These are phyloP conservation scores for Dendryphion nanum DNA, from an alignment of 2,329 filamentous ascomycete species.

Conservation along the genomic window DNA sequence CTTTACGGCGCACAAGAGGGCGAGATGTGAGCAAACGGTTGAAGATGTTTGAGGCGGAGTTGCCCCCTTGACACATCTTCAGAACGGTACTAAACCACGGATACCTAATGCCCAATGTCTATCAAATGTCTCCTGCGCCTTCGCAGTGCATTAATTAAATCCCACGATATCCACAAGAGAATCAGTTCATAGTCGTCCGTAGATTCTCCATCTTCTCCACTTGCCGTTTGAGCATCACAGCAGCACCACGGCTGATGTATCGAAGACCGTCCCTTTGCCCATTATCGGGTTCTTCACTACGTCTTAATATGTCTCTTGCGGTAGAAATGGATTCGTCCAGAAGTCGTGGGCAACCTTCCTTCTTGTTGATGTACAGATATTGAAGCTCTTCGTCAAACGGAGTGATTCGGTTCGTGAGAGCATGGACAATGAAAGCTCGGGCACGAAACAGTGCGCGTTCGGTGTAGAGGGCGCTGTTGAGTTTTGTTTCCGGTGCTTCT, in stretches of 20 bases:
- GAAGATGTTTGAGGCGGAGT: no score
- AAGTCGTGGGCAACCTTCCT: constrained; percentile 38
- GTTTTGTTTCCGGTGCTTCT: constrained; percentile 44
- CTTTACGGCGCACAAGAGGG: no score
- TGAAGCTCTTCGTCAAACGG: constrained; percentile 53
- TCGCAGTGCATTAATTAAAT: no score
- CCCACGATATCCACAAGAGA: no score
- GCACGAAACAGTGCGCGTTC: constrained; percentile 56
- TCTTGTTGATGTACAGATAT: constrained; percentile 49
- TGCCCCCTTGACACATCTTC: no score
- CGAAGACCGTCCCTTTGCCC: constrained; percentile 45
- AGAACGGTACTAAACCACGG: no score
- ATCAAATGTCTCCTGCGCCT: no score
- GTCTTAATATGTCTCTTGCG: constrained; percentile 42
- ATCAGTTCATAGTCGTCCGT: neutral
- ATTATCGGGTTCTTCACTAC: constrained; percentile 30
- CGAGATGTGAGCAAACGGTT: no score
- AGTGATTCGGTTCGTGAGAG: constrained; percentile 41
- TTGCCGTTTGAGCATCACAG: constrained; percentile 42
- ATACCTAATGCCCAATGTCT: no score
- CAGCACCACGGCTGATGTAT: constrained; percentile 48
- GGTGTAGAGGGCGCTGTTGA: constrained; percentile 51
- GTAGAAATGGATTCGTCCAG: constrained; percentile 46
- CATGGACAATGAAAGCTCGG: constrained; percentile 51
- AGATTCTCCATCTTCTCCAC: constrained; percentile 35